These are phyloP conservation scores for Capillidium heterosporum DNA, from an alignment of 371 early-diverging fungal species.

Conservation along the genomic window DNA sequence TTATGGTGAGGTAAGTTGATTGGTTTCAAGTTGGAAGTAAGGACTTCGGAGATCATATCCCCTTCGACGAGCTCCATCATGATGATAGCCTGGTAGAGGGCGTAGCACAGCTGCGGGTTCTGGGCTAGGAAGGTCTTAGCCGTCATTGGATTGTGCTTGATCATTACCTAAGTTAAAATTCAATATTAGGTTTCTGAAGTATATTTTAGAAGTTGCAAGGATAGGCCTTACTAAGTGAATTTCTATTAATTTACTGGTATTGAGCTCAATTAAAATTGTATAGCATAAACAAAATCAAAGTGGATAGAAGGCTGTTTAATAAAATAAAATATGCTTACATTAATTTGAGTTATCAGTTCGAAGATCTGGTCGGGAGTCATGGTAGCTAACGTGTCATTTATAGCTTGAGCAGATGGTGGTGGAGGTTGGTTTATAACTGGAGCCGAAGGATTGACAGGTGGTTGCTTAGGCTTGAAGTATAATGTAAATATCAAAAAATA, in stretches of 20 bases:
- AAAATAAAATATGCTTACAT: constrained; percentile 22
- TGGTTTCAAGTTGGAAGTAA: constrained; percentile 35
- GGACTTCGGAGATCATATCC: constrained; percentile 8
- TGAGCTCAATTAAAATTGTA: background rate
- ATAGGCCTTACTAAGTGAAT: too few relatives aligned
- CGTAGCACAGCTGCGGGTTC: constrained; percentile 75
- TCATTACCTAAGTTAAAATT: constrained; percentile 10
- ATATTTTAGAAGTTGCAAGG: too few relatives aligned
- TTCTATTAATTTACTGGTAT: too few relatives aligned
- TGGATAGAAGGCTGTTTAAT: background rate
- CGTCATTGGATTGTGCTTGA: constrained; percentile 39
- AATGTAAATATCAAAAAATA: background rate
- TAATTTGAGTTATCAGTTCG: constrained; percentile 57
- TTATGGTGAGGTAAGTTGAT: background rate
- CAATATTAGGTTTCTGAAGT: background rate
- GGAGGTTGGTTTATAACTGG: background rate
- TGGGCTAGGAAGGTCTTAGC: constrained; percentile 40
- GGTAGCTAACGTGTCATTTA: constrained; percentile 20
- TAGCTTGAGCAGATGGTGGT: background rate
- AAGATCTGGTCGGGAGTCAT: constrained; percentile 50
- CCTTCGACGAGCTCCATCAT: constrained; percentile 70
- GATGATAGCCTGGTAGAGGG: constrained; percentile 66
- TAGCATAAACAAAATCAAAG: too few relatives aligned
- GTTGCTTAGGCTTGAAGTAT: background rate
- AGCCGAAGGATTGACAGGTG: background rate